These are phyloP conservation scores for Lumnitzera racemosa DNA, from an alignment of 345 rosid species.

Conservation along the genomic window DNA sequence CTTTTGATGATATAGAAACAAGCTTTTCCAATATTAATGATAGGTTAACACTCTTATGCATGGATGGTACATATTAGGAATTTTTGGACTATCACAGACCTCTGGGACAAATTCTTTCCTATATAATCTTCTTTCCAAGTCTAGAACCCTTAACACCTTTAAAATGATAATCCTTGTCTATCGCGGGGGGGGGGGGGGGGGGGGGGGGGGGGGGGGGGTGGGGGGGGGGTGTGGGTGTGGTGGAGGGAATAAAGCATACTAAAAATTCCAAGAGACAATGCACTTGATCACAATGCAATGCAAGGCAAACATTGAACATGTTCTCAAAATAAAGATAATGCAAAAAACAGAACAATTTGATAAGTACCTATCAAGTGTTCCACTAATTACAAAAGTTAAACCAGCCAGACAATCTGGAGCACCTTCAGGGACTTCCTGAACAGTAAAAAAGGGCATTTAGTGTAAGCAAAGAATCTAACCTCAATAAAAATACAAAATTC, in stretches of 20 bases:
- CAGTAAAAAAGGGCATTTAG: constrained; percentile 14
- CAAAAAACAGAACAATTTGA: constrained; percentile 1
- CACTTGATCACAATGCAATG: background rate
- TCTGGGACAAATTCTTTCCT: too few species aligned
- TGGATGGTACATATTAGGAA: too few species aligned
- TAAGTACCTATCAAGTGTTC: constrained; percentile 94
- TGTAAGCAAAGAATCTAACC: background rate
- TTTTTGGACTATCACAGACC: too few species aligned
- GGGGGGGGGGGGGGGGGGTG: too few species aligned
- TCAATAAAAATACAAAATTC: background rate
- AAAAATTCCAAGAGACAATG: background rate
- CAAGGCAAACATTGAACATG: background rate
- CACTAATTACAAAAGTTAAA: constrained; percentile 90
- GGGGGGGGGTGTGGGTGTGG: too few species aligned
- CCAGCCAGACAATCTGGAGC: constrained; percentile 80
- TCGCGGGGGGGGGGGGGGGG: background rate
- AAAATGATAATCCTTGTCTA: constrained; percentile 1
- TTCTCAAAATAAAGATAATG: constrained; percentile 7
- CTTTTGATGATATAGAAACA: too few species aligned
- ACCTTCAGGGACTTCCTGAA: constrained; percentile 99
- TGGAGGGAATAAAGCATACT: background rate
- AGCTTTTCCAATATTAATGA: too few species aligned
- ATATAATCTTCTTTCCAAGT: too few species aligned
- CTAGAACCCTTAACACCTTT: background rate
- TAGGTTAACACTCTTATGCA: too few species aligned